Evolutionary conservation across 2,329 filamentous ascomycete species (phyloP).

Genomic region (Trichoderma harzianum): DNA sequence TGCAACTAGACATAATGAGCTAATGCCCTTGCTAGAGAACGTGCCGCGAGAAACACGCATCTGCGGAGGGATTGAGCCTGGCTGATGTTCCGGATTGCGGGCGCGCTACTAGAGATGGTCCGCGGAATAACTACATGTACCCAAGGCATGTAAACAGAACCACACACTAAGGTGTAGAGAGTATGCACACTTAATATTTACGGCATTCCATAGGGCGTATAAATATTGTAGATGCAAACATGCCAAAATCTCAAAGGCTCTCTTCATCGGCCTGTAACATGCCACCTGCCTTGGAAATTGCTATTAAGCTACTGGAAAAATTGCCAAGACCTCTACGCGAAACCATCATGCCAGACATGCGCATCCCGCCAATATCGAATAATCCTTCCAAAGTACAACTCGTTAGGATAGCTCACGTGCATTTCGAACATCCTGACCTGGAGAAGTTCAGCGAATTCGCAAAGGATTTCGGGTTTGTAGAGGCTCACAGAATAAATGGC

Average conservation of each 20-base stretch:
- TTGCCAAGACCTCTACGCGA: neutral
- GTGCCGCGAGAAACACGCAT: neutral
- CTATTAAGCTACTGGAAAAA: neutral
- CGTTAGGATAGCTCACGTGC: neutral
- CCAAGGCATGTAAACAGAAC: neutral
- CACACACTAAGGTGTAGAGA: too few species aligned
- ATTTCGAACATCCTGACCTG: conserved; percentile 26
- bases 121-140: neutral
- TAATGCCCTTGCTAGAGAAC: neutral
- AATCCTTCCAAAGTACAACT: neutral
- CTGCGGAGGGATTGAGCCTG: neutral
- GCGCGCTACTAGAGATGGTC: neutral
- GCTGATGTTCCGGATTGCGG: neutral
- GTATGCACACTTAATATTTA: too few species aligned
- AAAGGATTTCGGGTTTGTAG: conserved; percentile 29
- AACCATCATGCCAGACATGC: neutral
- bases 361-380: neutral
- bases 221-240: neutral
- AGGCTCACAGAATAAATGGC: conserved; percentile 24
- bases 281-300: neutral
- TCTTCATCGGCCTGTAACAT: neutral
- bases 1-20: neutral
- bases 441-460: conserved; percentile 26
- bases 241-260: neutral
- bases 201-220: neutral